Conservation (phyloP, 1,139 yeast species). For the Hyphopichia burtonii region DNA sequence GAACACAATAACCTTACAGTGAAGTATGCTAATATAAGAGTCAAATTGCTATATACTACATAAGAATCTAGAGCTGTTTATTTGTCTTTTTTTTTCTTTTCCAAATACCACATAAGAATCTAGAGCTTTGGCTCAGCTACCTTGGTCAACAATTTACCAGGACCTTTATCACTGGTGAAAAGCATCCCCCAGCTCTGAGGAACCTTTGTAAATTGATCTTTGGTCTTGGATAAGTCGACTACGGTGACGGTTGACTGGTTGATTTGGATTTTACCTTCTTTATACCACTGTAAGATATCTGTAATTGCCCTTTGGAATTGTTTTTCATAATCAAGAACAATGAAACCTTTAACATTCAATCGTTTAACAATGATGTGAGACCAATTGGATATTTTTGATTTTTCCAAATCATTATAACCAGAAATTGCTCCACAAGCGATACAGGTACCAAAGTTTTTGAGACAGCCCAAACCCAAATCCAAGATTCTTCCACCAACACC, state of each 20-base stretch:
- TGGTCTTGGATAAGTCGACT: conserved; percentile 32
- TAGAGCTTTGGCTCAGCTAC: conserved; percentile 10
- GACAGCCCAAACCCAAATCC: conserved; percentile 16
- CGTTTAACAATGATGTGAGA: conserved; percentile 24
- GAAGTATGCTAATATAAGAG: no score
- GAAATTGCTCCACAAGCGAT: conserved; percentile 32
- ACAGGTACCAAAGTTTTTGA: conserved; percentile 21
- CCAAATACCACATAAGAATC: no score
- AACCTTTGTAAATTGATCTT: conserved; percentile 28
- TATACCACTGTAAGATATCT: conserved; percentile 17
- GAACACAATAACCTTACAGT: no score
- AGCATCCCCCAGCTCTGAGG: conserved; percentile 47
- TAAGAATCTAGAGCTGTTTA: no score
- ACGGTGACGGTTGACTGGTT: conserved; percentile 26
- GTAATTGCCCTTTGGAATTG: conserved; percentile 11
- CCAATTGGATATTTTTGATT: conserved; percentile 19
- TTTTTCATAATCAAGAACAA: conserved; percentile 17
- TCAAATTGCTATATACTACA: no score
- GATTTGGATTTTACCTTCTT: conserved; percentile 18
- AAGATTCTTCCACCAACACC: conserved; percentile 24
- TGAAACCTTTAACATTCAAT: conserved; percentile 19
- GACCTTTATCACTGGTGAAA: conserved; percentile 28
- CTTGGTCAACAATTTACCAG: conserved; percentile 30
- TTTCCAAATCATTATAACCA: conserved; percentile 23
- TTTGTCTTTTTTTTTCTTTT: no score